These are phyloP conservation scores for Pleurotus salmoneostramineus DNA, from an alignment of 768 basidiomycete species.

Conservation along the genomic window DNA sequence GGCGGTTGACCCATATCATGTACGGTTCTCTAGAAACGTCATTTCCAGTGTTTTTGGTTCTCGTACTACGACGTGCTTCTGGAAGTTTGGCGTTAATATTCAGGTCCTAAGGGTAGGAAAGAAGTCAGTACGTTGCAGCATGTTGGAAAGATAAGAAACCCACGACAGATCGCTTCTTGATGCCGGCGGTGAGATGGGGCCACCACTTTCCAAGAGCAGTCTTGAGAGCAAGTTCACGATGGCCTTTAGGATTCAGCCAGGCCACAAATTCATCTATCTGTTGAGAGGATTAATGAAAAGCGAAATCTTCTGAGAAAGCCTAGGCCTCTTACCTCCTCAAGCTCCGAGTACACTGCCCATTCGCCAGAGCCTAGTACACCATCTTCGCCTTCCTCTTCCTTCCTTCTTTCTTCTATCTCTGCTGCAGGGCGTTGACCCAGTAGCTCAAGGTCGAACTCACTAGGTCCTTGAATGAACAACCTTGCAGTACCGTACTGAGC, in stretches of 20 bases:
- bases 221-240: slow-evolving; percentile 81
- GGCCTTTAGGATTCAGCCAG: slow-evolving; percentile 92
- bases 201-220: slow-evolving; percentile 79
- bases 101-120: slow-evolving; percentile 49
- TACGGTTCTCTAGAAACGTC: slow-evolving; percentile 78
- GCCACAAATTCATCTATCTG: slow-evolving; percentile 80
- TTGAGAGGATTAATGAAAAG: slow-evolving; percentile 10
- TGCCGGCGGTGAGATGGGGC: slow-evolving; percentile 75
- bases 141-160: slow-evolving; percentile 17
- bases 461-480: slow-evolving; percentile 90
- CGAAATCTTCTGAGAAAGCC: neutral
- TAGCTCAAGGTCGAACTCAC: slow-evolving; percentile 74
- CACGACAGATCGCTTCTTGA: slow-evolving; percentile 72
- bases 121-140: slow-evolving; percentile 8
- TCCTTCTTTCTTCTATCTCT: slow-evolving; percentile 57
- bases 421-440: slow-evolving; percentile 54
- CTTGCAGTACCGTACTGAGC: slow-evolving; percentile 86
- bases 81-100: slow-evolving; percentile 66
- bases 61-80: slow-evolving; percentile 77
- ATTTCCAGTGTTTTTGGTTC: slow-evolving; percentile 55
- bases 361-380: slow-evolving; percentile 70
- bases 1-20: slow-evolving; percentile 85
- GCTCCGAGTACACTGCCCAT: slow-evolving; percentile 88
- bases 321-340: slow-evolving; percentile 70
- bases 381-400: slow-evolving; percentile 78